Base-by-base conservation (phyloP, 2,329 filamentous ascomycete species). In the Neopestalotiopsis sp. region DNA sequence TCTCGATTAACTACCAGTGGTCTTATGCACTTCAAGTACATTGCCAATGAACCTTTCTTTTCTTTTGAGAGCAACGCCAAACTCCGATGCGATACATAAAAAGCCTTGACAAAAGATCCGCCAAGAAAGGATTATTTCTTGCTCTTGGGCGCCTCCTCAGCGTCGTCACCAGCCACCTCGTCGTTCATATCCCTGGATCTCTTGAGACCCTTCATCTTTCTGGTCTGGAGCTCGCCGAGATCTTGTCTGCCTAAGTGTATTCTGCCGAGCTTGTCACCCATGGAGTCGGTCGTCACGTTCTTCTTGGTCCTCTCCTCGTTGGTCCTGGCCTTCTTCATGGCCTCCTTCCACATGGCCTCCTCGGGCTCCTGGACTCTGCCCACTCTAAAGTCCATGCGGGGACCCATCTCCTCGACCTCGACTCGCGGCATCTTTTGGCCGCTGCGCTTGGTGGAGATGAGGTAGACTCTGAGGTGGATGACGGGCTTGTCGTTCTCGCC, bases 171-270 rank as follows among this genome's bases (percentile, higher is more conserved):
- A 4, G 83, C 89, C 30, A 84, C 85, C 57, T 86, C 86, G 65
- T 83, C 84, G 65, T 87, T 85, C 30, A 89, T 82, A 71, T 90
- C 90, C 67, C 94, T 89, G 72, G 88, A 90, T 73, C 96, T 88
- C 89, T 98, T 99, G 74, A 99, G 82, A 74, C 95, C 96, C 90
- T 99, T 99, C 95, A 99, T 98, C 90, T 99, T 99, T 78, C 96
- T 91, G 66, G 95, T 97, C 86, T 99, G 96, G 81, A 99, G 82
- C 75, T 92, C 89, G 78, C 86, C 87, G 69, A 99, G 87, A 83
- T 99, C 94, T 83, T 98, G 94, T 84, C 92, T 94, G 77, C 93
- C 94, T 70, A 97, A 82, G 81, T 99, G 96, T 72, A 99, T 92
- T 74, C 94, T 91, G 72, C 95, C 96, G 72, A 98, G 87, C 91